These are phyloP conservation scores for Yamadazyma taylorii DNA, from an alignment of 1,139 yeast genomes.

Conservation along the genomic window DNA sequence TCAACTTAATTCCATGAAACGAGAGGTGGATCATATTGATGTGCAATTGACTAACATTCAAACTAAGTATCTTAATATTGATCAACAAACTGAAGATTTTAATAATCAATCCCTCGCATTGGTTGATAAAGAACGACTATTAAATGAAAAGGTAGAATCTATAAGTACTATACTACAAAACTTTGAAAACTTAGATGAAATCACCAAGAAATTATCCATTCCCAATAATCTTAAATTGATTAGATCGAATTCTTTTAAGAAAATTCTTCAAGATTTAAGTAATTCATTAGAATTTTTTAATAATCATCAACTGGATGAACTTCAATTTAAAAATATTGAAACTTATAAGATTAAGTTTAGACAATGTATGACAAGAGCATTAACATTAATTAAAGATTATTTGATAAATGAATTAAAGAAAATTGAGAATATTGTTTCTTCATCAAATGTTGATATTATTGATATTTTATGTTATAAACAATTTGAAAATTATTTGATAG, in stretches of 20 bases:
- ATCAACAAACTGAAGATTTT: constrained; percentile 61
- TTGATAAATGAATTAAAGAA: constrained; percentile 54
- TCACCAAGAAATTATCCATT: constrained; percentile 66
- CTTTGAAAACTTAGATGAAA: constrained; percentile 70
- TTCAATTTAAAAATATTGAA: constrained; percentile 66
- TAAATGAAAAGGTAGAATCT: constrained; percentile 45
- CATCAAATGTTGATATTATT: constrained; percentile 18
- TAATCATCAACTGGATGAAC: constrained; percentile 24
- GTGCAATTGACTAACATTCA: constrained; percentile 25
- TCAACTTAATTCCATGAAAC: constrained; percentile 36
- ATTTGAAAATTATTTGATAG: constrained; percentile 33
- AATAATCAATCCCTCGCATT: constrained; percentile 58
- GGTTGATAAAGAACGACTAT: constrained; percentile 49
- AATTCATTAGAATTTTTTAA: constrained; percentile 40
- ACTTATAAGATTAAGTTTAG: constrained; percentile 71
- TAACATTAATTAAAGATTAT: constrained; percentile 72
- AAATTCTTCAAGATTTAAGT: constrained; percentile 61
- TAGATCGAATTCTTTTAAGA: constrained; percentile 53
- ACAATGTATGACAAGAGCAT: constrained; percentile 82
- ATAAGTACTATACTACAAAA: constrained; percentile 55
- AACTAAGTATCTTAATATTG: constrained; percentile 53
- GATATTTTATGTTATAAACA: constrained; percentile 51
- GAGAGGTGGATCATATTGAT: constrained; percentile 43
- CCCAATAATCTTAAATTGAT: constrained; percentile 34
- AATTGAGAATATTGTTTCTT: constrained; percentile 43